Evolutionary conservation across 768 basidiomycete genomes (phyloP), one percentile per base, ranked within the genome.

Genomic region (Lepiota venenata): DNA sequence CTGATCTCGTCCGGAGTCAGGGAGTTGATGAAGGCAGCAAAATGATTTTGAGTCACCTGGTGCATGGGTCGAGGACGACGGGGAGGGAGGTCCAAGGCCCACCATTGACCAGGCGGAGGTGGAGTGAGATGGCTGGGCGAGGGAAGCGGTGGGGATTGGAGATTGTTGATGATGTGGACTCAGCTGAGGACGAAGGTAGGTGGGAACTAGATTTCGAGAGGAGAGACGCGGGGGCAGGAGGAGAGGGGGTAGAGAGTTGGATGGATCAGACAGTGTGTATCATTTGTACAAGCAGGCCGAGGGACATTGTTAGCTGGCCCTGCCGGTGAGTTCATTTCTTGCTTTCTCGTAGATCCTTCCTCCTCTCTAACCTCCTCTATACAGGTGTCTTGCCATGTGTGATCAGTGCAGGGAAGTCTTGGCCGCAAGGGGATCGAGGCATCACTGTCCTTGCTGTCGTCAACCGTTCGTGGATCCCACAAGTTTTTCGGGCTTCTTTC

Each of bases 221-320:
- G 44, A 4, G 47, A 43, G 36, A 20, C 6, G n/a, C 54, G 11
- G 38, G 42, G 22, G 57, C 21, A 12, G 43, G 52, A 47, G 47
- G 51, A 44, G 41, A 32, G 15, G 29, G 48, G 47, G 47, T 44
- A n/a, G n/a, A 43, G 56, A 61, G 50, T 27, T 61, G 27, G 56
- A 65, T 38, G 5, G 47, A 55, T 22, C 46, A 54, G 66, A 69
- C 53, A 25, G 52, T 63, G 20, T 91, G 89, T 62, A 88, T 91
- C 4, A 77, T 91, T 46, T 91, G 88, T 60, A 87, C 83, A 22
- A 71, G 71, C n/a, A 84, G 85, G 53, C 70, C 76, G 22, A 71
- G 88, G 46, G 81, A 87, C 62, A 78, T 91, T 54, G 87, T 91
- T 47, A 91, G 87, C 61, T 91, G 88, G 88, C 88, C 88, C n/a